Percentiles rank a stretch among this genome's conserved stretches.
These are phyloP conservation scores for Apiospora sp. DNA, from an alignment of 2,329 filamentous ascomycete species.

Conservation along the genomic window DNA sequence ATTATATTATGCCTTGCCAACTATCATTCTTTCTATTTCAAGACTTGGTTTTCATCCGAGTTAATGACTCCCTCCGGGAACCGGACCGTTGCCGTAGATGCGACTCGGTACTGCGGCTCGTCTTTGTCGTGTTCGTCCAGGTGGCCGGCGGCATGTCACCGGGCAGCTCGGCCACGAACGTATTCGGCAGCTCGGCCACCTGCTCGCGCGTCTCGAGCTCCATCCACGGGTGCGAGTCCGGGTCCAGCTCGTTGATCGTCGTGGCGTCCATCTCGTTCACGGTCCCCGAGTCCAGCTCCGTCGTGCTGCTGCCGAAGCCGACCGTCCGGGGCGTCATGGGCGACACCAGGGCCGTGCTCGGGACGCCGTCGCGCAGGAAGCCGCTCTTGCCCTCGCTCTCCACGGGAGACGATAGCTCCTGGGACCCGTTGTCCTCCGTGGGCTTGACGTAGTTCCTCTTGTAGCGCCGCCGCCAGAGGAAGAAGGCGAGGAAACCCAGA, in stretches of 20 bases:
- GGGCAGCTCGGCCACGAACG: constrained; percentile 20
- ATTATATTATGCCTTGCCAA: constrained; percentile 2
- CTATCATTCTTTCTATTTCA: constrained; percentile 7
- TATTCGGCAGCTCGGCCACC: not conserved
- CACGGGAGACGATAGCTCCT: not conserved
- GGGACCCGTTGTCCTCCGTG: not conserved
- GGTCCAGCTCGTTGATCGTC: not conserved
- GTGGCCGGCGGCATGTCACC: constrained; percentile 5
- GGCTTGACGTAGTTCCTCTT: constrained; percentile 17
- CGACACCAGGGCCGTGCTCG: constrained; percentile 11
- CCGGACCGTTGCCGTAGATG: constrained; percentile 22
- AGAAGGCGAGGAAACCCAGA: constrained; percentile 20
- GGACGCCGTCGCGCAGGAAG: constrained; percentile 5
- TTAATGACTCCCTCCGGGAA: not conserved
- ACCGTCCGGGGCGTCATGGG: constrained; percentile 19
- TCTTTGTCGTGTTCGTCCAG: not conserved
- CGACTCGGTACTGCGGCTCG: not conserved
- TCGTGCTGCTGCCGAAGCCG: constrained; percentile 10
- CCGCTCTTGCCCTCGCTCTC: constrained; percentile 10
- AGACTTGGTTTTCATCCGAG: not conserved
- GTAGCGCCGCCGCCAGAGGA: constrained; percentile 23
- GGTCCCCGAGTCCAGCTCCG: constrained; percentile 22
- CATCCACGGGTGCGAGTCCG: not conserved
- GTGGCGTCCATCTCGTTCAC: constrained; percentile 24
- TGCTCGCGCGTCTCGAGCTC: constrained; percentile 12